Evolutionary conservation across 306 rosid genomes (phyloP).

Genomic region (Cyamopsis tetragonoloba): DNA sequence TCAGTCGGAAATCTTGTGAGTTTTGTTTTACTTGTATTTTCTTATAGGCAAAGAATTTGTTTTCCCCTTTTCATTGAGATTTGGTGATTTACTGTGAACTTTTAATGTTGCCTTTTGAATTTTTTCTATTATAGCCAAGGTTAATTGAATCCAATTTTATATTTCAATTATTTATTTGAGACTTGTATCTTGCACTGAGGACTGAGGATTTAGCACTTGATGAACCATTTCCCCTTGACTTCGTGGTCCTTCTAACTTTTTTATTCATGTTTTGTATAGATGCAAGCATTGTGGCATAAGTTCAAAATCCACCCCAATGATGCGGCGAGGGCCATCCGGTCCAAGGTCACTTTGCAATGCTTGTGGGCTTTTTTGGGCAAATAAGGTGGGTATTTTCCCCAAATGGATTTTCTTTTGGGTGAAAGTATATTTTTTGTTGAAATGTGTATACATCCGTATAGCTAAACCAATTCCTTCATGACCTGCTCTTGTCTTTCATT

Average conservation of each 20-base stretch:
- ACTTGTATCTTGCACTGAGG: background rate
- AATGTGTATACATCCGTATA: background rate
- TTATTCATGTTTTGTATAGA: conserved; percentile 44
- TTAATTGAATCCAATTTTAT: background rate
- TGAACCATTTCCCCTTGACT: background rate
- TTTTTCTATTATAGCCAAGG: background rate
- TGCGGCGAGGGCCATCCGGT: conserved; percentile 97
- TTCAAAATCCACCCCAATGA: conserved; percentile 90
- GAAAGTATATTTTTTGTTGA: background rate
- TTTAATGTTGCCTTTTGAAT: background rate
- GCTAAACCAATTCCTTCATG: background rate
- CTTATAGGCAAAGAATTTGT: background rate
- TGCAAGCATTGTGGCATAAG: conserved; percentile 86
- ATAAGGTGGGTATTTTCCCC: conserved; percentile 61
- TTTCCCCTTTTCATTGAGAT: background rate
- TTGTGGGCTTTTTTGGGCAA: conserved; percentile 95
- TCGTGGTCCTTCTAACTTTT: conserved; percentile 3
- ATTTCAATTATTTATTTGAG: background rate
- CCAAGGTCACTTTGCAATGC: conserved; percentile 97
- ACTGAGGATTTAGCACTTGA: background rate
- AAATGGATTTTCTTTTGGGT: background rate
- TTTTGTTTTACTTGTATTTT: conserved; percentile 21
- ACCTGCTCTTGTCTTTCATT: background rate
- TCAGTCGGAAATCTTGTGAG: conserved; percentile 73
- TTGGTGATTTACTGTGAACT: background rate